Base-by-base conservation (phyloP, 2,329 filamentous ascomycete genomes). In the Sclerotinia trifoliorum region DNA sequence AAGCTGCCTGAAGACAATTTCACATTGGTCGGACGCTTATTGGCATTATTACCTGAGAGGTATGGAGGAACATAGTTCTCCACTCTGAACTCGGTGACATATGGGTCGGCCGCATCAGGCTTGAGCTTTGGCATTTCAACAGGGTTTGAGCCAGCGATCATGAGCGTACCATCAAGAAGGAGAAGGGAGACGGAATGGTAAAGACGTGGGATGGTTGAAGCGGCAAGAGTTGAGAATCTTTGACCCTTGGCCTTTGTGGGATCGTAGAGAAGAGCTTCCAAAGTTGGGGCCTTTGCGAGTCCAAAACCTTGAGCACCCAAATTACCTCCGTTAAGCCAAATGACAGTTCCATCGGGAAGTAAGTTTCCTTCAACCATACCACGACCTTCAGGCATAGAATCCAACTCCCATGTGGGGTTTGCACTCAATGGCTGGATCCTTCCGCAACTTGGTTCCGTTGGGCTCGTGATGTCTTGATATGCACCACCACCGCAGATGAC, bases 61-160 rank as follows among this genome's bases (percentile, higher is more conserved):
- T 89, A 89, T 3, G 85, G 85, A 52, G 86, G 86, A 39, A 84
- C 85, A 75, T 86, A 88, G 66, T 83, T 84, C 75, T 89, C 86
- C 55, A 88, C 84, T 48, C 85, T 82, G 79, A 87, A 88, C 70
- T 89, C 86, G 1, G 85, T 88, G 24, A 82, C 79, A 75, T 80
- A 88, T 13, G 82, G 83, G 68, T 83, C 77, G 65, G 80, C 73
- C 0, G 79, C 76, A 65, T 80, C 77, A 11, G 83, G 72, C 19
- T 78, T 73, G 15, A 86, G 80, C 46, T 85, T 77, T 21, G 85
- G 85, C 80, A 84, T 83, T 73, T 88, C 82, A 39, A 87, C 83
- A 1, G 87, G 86, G 75, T 88, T 88, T 65, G 84, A 86, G 44
- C 86, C 86, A 29, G 85, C 81, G 66, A 88, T 79, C 75, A 88